Conservation (phyloP, 805 yeast species). For the Kodamaea laetipori region DNA sequence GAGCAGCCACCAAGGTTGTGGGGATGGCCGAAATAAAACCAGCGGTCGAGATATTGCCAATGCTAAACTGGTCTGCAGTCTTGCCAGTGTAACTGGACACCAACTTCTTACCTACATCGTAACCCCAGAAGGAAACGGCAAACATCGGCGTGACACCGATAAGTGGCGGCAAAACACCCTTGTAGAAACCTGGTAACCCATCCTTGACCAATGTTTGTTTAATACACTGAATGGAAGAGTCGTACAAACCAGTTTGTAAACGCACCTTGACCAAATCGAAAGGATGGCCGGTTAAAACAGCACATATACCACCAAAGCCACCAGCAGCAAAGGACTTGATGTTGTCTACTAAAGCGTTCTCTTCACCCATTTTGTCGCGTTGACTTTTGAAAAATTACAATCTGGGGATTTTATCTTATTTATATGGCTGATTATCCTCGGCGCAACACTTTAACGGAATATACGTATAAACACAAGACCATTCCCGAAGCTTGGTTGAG, state of each 20-base stretch:
- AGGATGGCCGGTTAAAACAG: slow-evolving; percentile 95
- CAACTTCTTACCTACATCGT: slow-evolving; percentile 84
- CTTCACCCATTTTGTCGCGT: slow-evolving; percentile 42
- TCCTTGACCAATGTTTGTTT: slow-evolving; percentile 67
- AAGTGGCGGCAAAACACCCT: slow-evolving; percentile 93
- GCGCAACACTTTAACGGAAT: background rate
- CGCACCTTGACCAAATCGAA: slow-evolving; percentile 92
- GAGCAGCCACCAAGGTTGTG: slow-evolving; percentile 95
- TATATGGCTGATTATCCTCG: background rate
- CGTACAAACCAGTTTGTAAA: slow-evolving; percentile 78
- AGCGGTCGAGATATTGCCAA: slow-evolving; percentile 79
- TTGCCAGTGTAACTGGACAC: slow-evolving; percentile 51
- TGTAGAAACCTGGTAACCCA: slow-evolving; percentile 79
- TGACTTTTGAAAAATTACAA: background rate
- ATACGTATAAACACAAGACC: background rate
- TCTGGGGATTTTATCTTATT: slow-evolving; percentile 11
- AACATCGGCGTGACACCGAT: slow-evolving; percentile 98
- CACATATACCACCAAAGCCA: slow-evolving; percentile 93
- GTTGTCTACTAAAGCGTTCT: slow-evolving; percentile 64
- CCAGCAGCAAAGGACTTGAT: slow-evolving; percentile 87
- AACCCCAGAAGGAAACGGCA: slow-evolving; percentile 98
- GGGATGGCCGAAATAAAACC: slow-evolving; percentile 95
- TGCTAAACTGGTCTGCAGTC: slow-evolving; percentile 49
- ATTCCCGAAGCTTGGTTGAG: background rate
- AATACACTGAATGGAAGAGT: slow-evolving; percentile 67